A percentile compares a stretch with the other conserved stretches of the same genome.
These are phyloP conservation scores for Lasiosphaeriaceae sp. DNA, from an alignment of 495 filamentous ascomycete species.

Conservation along the genomic window DNA sequence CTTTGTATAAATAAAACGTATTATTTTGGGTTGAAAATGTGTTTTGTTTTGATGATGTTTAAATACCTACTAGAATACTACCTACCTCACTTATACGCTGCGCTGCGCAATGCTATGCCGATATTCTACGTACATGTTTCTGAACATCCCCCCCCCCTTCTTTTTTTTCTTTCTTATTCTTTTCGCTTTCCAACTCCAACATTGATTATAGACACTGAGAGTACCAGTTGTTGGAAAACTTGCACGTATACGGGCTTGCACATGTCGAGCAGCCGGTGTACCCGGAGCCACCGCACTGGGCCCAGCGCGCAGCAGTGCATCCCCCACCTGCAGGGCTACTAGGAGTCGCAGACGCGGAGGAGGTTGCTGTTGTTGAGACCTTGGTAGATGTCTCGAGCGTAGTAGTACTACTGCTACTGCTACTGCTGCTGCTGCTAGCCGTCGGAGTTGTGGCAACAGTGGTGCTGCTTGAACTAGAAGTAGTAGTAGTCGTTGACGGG, in stretches of 20 bases:
- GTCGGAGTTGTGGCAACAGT: slow-evolving; percentile 5
- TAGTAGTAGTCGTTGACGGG: background rate
- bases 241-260: slow-evolving; percentile 28
- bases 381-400: slow-evolving; percentile 4
- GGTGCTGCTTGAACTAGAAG: background rate
- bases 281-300: slow-evolving; percentile 45
- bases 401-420: background rate
- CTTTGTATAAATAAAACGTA: too few relatives aligned
- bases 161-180: too few relatives aligned
- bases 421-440: background rate
- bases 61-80: too few relatives aligned
- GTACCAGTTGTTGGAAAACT: slow-evolving; percentile 29
- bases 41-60: too few relatives aligned
- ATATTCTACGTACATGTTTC: too few relatives aligned
- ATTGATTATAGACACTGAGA: slow-evolving; percentile 24
- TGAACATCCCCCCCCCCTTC: too few relatives aligned
- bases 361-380: slow-evolving; percentile 22
- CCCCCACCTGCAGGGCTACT: slow-evolving; percentile 29
- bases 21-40: too few relatives aligned
- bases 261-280: slow-evolving; percentile 39
- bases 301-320: slow-evolving; percentile 24
- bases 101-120: too few relatives aligned
- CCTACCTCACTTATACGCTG: too few relatives aligned
- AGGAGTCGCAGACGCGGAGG: slow-evolving; percentile 18
- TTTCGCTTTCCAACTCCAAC: background rate